These are phyloP conservation scores for Pezicula neosporulosa DNA, from an alignment of 2,329 filamentous ascomycete species.

Conservation along the genomic window DNA sequence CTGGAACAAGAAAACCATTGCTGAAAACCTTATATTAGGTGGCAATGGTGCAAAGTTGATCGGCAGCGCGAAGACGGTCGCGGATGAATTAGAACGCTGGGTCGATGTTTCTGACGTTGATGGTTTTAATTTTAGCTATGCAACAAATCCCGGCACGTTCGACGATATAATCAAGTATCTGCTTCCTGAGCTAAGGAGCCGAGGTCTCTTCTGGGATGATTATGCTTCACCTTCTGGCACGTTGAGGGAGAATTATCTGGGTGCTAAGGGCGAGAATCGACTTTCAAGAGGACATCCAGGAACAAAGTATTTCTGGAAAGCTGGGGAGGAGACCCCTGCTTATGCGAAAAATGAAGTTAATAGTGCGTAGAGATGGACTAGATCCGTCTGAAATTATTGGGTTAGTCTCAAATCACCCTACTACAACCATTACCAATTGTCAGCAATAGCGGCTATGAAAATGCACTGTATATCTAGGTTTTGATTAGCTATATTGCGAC, in stretches of 20 bases:
- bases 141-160: slow-evolving; percentile 61
- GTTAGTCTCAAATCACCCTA: too few species aligned
- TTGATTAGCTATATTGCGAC: too few species aligned
- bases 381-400: too few species aligned
- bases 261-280: slow-evolving; percentile 24
- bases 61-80: slow-evolving; percentile 50
- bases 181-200: slow-evolving; percentile 56
- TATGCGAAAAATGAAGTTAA: slow-evolving; percentile 17
- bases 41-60: slow-evolving; percentile 61
- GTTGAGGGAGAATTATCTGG: slow-evolving; percentile 35
- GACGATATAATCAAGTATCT: slow-evolving; percentile 62
- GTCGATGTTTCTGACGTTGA: slow-evolving; percentile 65
- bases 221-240: slow-evolving; percentile 35
- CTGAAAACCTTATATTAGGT: slow-evolving; percentile 63
- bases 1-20: slow-evolving; percentile 37
- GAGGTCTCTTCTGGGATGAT: slow-evolving; percentile 54
- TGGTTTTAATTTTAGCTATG: slow-evolving; percentile 70
- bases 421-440: too few species aligned
- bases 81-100: slow-evolving; percentile 65
- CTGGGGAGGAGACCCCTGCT: slow-evolving; percentile 28
- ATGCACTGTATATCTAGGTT: too few species aligned
- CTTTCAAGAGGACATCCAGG: slow-evolving; percentile 32
- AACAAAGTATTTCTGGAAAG: slow-evolving; percentile 31
- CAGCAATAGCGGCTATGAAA: too few species aligned
- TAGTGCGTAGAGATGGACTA: too few species aligned